A percentile compares a stretch with the other conserved stretches of the same genome.
Evolutionary conservation across 78 protist species (phyloP).

Genomic region (Thecamonas trahens): DNA sequence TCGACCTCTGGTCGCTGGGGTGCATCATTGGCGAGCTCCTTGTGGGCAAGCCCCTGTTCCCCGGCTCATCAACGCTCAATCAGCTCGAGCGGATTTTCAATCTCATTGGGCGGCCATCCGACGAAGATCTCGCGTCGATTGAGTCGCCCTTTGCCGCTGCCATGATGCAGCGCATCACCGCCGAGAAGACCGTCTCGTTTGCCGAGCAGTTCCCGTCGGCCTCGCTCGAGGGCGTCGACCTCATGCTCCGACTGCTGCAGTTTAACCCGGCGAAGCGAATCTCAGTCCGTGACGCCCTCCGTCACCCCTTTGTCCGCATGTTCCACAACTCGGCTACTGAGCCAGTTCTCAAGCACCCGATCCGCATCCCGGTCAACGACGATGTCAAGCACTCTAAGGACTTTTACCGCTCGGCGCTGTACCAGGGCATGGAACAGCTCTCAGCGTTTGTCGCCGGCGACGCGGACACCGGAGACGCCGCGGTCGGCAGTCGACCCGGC

Average conservation of each 20-base stretch:
- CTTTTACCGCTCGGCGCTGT: slow-evolving; percentile 56
- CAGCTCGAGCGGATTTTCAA: slow-evolving; percentile 85
- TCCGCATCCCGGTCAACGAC: slow-evolving; percentile 76
- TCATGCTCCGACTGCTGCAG: slow-evolving; percentile 66
- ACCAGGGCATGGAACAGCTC: slow-evolving; percentile 61
- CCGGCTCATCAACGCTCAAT: slow-evolving; percentile 94
- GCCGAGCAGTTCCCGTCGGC: slow-evolving; percentile 79
- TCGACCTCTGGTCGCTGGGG: no score
- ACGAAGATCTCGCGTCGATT: slow-evolving; percentile 80
- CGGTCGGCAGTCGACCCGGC: no score
- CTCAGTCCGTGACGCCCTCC: slow-evolving; percentile 86
- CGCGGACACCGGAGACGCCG: no score
- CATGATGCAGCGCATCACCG: no score
- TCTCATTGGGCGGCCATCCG: slow-evolving; percentile 68
- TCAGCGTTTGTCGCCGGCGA: no score
- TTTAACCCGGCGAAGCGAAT: slow-evolving; percentile 91
- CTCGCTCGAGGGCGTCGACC: slow-evolving; percentile 86
- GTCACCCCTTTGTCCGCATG: slow-evolving; percentile 80
- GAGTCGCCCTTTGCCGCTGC: slow-evolving; percentile 75
- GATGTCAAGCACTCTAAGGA: slow-evolving; percentile 49
- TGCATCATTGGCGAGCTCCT: slow-evolving; percentile 95
- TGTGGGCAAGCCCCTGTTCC: slow-evolving; percentile 92
- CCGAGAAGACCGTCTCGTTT: no score
- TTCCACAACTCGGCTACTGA: slow-evolving; percentile 78
- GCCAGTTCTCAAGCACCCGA: slow-evolving; percentile 44